Base-by-base conservation (phyloP, 1,284 basidiomycete genomes). In the Leccinum cinnamomeum region DNA sequence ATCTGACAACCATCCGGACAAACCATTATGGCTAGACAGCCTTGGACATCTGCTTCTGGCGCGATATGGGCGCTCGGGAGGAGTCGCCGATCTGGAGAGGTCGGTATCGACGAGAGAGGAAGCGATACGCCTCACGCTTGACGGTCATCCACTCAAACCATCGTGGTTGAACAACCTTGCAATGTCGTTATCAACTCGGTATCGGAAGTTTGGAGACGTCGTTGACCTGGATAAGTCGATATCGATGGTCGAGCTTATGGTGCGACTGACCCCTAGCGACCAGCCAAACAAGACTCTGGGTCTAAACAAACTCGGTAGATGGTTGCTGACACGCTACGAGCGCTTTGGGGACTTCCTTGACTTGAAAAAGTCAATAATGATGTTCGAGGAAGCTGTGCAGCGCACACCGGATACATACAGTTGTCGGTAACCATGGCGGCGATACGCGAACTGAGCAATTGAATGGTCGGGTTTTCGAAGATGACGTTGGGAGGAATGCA, bases 391-490 rank as follows among this genome's bases (percentile, higher is more conserved):
- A 14, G 48, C 20, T 8, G 48, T 25, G 23, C n/a, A 20, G n/a
- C 44, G 16, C 16, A 28, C 30, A 12, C 16, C 41, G n/a, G 33
- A 55, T 12, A 16, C 57, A 11, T 44, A 18, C 23, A 5, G 30
- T 37, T 28, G 5, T 30, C 37, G 7, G n/a, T n/a, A 20, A 68
- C 50, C 3, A 70, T 14, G 18, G 33, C 12, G 6, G 44, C 41
- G 7, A 70, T 59, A 2, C 61, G 57, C n/a, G 23, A 18, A 4
- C 64, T 59, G 0, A 71, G 63, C 6, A 41, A 50, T 37, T 53
- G n/a, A 63, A 62, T 56, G 4, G 60, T 70, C 5, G 70, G 69
- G 48, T 70, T 63, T 12, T 67, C 60, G 37, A 70, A 70, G 20
- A 70, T 23, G 44, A 70, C 41, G 11, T 70, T 67, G 18, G 57